Conservation (phyloP, 768 basidiomycete genomes). For the Lactifluus echinatus region DNA sequence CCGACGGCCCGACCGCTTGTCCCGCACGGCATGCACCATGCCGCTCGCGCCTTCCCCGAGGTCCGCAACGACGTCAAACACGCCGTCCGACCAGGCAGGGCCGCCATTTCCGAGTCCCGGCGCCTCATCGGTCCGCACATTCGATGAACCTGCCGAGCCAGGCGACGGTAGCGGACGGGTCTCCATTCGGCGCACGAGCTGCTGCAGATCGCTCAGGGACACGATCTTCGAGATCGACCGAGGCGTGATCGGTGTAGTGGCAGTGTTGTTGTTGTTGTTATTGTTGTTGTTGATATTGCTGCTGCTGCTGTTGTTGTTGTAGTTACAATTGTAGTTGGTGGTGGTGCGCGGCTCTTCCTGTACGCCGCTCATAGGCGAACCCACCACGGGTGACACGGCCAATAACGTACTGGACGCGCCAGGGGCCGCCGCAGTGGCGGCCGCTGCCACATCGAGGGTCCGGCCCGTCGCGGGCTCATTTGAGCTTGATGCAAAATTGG, state of each 20-base stretch:
- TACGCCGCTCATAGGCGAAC: not conserved
- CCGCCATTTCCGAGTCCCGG: not conserved
- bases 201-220: constrained; percentile 10
- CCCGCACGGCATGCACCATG: constrained; percentile 80
- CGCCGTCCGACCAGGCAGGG: constrained; percentile 45
- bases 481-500: not conserved
- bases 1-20: constrained; percentile 62
- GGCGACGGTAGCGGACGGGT: not conserved
- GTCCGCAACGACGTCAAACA: constrained; percentile 58
- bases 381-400: not conserved
- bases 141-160: not conserved
- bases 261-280: no score
- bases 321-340: not conserved
- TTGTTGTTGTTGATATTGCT: not conserved
- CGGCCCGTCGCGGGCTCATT: not conserved
- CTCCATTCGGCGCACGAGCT: constrained; percentile 14
- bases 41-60: constrained; percentile 90
- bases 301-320: not conserved
- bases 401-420: not conserved
- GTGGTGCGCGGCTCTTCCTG: constrained; percentile 2
- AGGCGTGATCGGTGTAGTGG: constrained; percentile 6
- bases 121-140: not conserved
- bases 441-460: not conserved
- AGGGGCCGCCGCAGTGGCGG: not conserved
- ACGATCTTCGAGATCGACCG: constrained; percentile 15